A percentile compares a stretch with the other conserved stretches of the same genome.
Conservation (phyloP, 768 basidiomycete species). For the Phaffia tasmanica region DNA sequence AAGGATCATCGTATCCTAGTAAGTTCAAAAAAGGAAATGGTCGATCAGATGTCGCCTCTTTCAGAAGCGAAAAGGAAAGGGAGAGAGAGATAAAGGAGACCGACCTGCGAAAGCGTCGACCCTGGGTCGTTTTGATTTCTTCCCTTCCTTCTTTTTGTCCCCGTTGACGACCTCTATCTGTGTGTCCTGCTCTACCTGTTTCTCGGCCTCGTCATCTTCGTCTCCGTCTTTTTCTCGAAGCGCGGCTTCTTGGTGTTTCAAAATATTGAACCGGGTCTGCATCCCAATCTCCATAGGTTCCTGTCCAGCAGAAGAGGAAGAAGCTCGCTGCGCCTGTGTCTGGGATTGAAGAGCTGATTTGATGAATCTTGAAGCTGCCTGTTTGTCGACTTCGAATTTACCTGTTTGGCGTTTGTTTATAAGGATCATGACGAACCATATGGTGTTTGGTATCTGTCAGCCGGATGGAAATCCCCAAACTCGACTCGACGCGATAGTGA, state of each 20-base stretch:
- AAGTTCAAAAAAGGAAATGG: neutral
- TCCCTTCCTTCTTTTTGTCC: neutral
- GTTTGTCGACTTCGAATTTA: slow-evolving; percentile 16
- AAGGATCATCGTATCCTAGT: neutral
- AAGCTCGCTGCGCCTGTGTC: neutral
- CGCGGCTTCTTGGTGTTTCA: slow-evolving; percentile 18
- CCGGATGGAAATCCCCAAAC: too few species aligned
- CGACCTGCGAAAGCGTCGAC: slow-evolving; percentile 21
- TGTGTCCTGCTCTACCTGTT: neutral
- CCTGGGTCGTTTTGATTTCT: slow-evolving; percentile 9
- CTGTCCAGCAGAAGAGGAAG: too few species aligned
- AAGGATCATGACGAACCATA: neutral
- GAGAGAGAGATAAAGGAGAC: slow-evolving; percentile 2
- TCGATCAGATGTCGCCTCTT: neutral
- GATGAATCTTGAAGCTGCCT: slow-evolving; percentile 22
- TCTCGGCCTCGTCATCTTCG: neutral
- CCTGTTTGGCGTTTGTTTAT: neutral
- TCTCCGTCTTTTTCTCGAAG: neutral
- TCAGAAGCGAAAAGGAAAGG: neutral
- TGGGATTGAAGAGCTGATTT: slow-evolving; percentile 13
- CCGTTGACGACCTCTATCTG: neutral
- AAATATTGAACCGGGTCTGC: slow-evolving; percentile 25
- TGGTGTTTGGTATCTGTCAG: neutral
- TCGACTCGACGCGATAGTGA: too few species aligned
- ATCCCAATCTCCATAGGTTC: slow-evolving; percentile 21